A percentile compares a stretch with the other conserved stretches of the same genome.
phyloP scores from a whole-genome alignment of 139 green algal genomes.

The Monoraphidium neglectum region DNA sequence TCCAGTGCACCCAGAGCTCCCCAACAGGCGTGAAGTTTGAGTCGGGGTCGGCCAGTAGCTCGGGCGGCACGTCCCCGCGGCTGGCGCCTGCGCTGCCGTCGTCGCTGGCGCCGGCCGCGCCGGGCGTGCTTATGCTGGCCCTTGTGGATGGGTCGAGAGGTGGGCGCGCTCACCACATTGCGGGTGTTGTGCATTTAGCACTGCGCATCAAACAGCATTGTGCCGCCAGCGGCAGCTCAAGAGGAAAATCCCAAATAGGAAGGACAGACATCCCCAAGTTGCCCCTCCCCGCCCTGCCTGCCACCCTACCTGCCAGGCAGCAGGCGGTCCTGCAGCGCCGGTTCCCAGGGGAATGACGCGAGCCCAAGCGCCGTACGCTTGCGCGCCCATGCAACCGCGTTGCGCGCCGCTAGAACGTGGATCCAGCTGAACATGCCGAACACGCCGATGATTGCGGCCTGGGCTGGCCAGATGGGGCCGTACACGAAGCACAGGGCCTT shows the following conservation, averaged over 20 bases:
- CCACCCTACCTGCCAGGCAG: constrained; percentile 4
- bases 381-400: constrained; percentile 56
- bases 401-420: constrained; percentile 55
- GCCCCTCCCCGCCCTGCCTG: constrained; percentile 28
- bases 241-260: no score
- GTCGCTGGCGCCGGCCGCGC: neutral
- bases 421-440: constrained; percentile 47
- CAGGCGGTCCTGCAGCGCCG: constrained; percentile 58
- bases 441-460: constrained; percentile 42
- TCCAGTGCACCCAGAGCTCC: no score
- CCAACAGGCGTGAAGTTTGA: no score
- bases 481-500: constrained; percentile 48
- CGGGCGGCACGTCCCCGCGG: constrained; percentile 40
- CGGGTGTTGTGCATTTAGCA: no score
- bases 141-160: no score
- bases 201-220: no score
- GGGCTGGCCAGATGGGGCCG: constrained; percentile 8
- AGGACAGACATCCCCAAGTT: no score
- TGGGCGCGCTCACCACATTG: no score
- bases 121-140: constrained; percentile 22
- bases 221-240: no score
- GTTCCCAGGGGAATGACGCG: constrained; percentile 48
- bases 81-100: neutral
- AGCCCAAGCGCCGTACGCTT: constrained; percentile 67
- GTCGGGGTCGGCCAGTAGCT: no score